These are phyloP conservation scores for Powellomyces hirtus DNA, from an alignment of 192 early-diverging fungal species.

Conservation along the genomic window DNA sequence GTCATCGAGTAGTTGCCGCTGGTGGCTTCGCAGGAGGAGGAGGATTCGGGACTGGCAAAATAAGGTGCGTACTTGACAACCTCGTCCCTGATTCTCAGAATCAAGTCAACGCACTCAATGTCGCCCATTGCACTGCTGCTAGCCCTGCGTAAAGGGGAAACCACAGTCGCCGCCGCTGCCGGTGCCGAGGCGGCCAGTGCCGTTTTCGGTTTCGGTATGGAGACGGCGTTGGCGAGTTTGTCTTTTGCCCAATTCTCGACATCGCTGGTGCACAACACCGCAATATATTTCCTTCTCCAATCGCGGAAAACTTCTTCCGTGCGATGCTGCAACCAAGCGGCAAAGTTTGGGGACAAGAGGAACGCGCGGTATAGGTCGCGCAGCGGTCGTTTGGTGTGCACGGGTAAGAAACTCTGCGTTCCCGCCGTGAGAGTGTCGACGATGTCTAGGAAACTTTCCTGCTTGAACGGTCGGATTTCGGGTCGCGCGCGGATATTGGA, in stretches of 20 bases:
- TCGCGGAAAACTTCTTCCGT: conserved; percentile 78
- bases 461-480: conserved; percentile 73
- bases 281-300: conserved; percentile 71
- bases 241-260: conserved; percentile 46
- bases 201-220: not conserved
- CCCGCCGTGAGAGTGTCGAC: conserved; percentile 53
- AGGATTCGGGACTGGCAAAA: conserved; percentile 7
- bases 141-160: not conserved
- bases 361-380: conserved; percentile 86
- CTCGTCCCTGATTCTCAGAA: conserved; percentile 65
- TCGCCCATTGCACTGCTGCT: conserved; percentile 43
- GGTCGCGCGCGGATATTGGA: conserved; percentile 48
- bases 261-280: conserved; percentile 64
- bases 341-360: conserved; percentile 92
- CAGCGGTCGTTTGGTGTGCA: conserved; percentile 52
- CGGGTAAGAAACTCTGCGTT: conserved; percentile 38
- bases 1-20: not conserved
- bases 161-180: not conserved
- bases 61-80: conserved; percentile 45
- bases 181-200: not conserved
- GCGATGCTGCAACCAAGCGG: conserved; percentile 85
- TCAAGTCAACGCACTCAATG: conserved; percentile 69
- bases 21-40: not conserved
- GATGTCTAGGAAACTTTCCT: conserved; percentile 70
- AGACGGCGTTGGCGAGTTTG: not conserved